These are phyloP conservation scores for Cutaneotrichosporon sp. DNA, from an alignment of 1,284 basidiomycete genomes.

Conservation along the genomic window DNA sequence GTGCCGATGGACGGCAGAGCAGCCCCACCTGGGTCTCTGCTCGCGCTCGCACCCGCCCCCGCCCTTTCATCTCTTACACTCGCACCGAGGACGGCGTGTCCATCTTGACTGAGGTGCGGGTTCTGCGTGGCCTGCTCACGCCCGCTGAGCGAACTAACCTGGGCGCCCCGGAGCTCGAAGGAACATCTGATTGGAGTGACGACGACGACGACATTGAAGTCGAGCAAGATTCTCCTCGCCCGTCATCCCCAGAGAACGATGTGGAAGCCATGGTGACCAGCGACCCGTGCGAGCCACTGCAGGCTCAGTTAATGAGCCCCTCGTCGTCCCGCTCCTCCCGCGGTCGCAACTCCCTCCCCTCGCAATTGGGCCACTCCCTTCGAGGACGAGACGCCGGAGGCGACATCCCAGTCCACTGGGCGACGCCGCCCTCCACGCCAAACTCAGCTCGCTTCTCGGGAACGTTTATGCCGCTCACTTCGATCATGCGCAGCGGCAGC, in stretches of 20 bases:
- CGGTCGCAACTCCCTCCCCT: background rate
- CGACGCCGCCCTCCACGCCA: constrained; percentile 3
- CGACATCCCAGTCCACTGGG: constrained; percentile 8
- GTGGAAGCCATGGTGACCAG: background rate
- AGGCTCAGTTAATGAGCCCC: no score
- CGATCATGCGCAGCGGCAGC: background rate
- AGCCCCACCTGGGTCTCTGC: background rate
- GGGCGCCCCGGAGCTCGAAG: constrained; percentile 23
- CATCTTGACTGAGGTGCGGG: constrained; percentile 35
- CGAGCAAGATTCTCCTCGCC: background rate
- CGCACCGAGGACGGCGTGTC: constrained; percentile 39
- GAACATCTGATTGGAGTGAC: constrained; percentile 9
- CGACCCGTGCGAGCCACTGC: background rate
- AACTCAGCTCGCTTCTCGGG: background rate
- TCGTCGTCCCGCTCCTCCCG: background rate
- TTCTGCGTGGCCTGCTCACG: constrained; percentile 31
- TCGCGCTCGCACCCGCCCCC: background rate
- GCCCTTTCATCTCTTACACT: constrained; percentile 43
- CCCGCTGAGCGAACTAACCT: constrained; percentile 8
- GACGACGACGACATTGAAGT: constrained; percentile 3
- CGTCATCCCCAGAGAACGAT: background rate
- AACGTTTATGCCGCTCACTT: background rate
- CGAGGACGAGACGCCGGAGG: background rate
- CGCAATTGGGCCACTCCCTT: background rate
- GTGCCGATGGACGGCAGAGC: background rate